phyloP scores from a whole-genome alignment of 805 yeast species.

The Kluyveromyces dobzhanskii region DNA sequence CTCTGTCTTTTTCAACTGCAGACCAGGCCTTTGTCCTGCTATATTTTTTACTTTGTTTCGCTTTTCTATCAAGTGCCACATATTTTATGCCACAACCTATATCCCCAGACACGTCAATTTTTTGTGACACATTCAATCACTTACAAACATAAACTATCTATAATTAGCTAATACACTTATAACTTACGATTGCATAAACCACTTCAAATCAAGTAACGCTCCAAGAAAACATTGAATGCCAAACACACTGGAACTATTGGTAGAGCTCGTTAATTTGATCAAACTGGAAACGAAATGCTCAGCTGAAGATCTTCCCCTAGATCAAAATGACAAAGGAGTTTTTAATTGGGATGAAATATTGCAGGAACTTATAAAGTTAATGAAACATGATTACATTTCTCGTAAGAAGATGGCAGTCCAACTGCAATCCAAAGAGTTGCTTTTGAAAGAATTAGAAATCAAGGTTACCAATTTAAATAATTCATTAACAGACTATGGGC shows the following conservation, averaged over 20 bases:
- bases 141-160: too few species aligned
- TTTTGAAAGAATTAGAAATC: not conserved
- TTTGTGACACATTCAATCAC: constrained; percentile 2
- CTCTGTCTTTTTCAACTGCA: too few species aligned
- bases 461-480: not conserved
- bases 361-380: not conserved
- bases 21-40: too few species aligned
- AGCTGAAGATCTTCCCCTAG: too few species aligned
- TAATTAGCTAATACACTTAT: not conserved
- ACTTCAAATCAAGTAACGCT: too few species aligned
- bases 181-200: too few species aligned
- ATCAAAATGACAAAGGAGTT: not conserved
- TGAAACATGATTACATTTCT: constrained; percentile 1
- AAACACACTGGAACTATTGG: not conserved
- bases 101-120: not conserved
- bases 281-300: not conserved
- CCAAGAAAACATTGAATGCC: not conserved
- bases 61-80: too few species aligned
- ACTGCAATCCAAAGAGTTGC: not conserved
- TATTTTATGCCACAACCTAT: not conserved
- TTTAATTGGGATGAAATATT: constrained; percentile 1
- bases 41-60: too few species aligned
- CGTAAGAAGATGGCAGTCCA: not conserved
- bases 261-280: not conserved
- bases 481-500: not conserved